Evolutionary conservation across 768 basidiomycete species (phyloP).

Genomic region (Suillus decipiens): DNA sequence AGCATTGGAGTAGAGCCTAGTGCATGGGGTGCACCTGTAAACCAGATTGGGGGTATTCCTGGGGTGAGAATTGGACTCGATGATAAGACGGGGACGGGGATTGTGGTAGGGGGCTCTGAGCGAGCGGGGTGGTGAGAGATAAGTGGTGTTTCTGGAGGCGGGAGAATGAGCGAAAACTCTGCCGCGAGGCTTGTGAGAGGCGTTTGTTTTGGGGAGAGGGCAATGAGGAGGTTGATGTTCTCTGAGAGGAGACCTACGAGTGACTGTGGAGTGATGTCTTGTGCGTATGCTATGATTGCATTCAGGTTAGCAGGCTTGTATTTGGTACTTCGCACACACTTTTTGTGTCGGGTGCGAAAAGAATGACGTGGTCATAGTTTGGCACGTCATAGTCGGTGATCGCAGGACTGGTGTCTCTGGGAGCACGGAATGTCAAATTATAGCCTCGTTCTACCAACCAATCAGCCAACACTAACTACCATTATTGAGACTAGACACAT

Average conservation of each 20-base stretch:
- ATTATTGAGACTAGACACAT: slow-evolving; percentile 17
- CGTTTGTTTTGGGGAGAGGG: slow-evolving; percentile 75
- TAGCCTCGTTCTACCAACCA: slow-evolving; percentile 69
- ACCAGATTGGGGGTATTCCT: slow-evolving; percentile 65
- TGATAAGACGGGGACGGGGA: slow-evolving; percentile 59
- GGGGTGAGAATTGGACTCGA: slow-evolving; percentile 48
- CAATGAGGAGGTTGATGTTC: slow-evolving; percentile 81
- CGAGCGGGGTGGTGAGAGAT: slow-evolving; percentile 85
- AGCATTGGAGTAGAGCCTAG: slow-evolving; percentile 75
- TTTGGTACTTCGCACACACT: slow-evolving; percentile 40
- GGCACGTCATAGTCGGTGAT: slow-evolving; percentile 72
- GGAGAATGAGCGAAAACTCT: slow-evolving; percentile 90
- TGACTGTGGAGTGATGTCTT: slow-evolving; percentile 81
- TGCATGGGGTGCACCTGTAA: slow-evolving; percentile 69
- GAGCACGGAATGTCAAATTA: slow-evolving; percentile 81
- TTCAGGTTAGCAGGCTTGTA: slow-evolving; percentile 3
- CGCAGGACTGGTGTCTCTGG: slow-evolving; percentile 69
- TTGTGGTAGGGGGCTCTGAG: slow-evolving; percentile 58
- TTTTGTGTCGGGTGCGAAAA: slow-evolving; percentile 86
- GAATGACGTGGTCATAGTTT: slow-evolving; percentile 80
- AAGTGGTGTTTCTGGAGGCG: slow-evolving; percentile 80
- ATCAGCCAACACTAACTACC: not conserved
- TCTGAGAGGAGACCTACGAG: slow-evolving; percentile 69
- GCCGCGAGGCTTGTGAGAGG: slow-evolving; percentile 76
- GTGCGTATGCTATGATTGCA: slow-evolving; percentile 52